Evolutionary conservation across 1,139 yeast species (phyloP).

Genomic region (Candida tetrigidarum): DNA sequence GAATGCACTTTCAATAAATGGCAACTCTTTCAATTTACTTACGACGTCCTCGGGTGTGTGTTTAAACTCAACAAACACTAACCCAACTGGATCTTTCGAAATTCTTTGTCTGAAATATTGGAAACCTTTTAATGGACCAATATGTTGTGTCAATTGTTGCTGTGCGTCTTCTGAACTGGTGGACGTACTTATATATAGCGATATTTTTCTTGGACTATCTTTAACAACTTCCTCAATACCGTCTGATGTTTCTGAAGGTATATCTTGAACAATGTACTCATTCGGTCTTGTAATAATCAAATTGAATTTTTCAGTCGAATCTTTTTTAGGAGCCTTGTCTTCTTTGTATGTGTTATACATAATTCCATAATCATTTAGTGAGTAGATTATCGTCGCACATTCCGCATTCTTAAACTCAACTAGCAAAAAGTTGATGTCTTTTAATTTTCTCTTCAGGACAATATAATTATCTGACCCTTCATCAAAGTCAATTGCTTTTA

Average conservation of each 20-base stretch:
- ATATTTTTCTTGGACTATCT: slow-evolving; percentile 43
- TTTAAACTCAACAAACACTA: slow-evolving; percentile 44
- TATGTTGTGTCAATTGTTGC: slow-evolving; percentile 24
- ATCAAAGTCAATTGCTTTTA: slow-evolving; percentile 39
- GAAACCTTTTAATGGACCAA: slow-evolving; percentile 30
- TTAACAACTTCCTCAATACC: slow-evolving; percentile 25
- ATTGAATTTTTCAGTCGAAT: slow-evolving; percentile 15
- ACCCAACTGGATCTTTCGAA: slow-evolving; percentile 41
- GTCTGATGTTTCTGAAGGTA: slow-evolving; percentile 23
- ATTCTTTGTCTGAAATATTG: slow-evolving; percentile 41
- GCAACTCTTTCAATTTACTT: slow-evolving; percentile 19
- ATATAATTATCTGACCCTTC: slow-evolving; percentile 34
- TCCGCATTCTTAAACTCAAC: slow-evolving; percentile 56
- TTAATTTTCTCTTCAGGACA: slow-evolving; percentile 36
- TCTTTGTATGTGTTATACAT: slow-evolving; percentile 33
- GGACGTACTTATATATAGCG: slow-evolving; percentile 29
- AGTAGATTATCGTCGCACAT: slow-evolving; percentile 62
- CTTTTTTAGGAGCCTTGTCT: slow-evolving; percentile 18
- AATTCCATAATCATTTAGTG: slow-evolving; percentile 46
- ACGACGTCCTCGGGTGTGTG: slow-evolving; percentile 18
- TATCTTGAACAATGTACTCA: slow-evolving; percentile 57
- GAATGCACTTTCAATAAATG: slow-evolving; percentile 28
- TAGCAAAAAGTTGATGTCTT: slow-evolving; percentile 43
- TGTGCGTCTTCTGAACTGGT: slow-evolving; percentile 31
- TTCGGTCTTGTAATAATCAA: slow-evolving; percentile 52